Evolutionary conservation across 495 filamentous ascomycete genomes (phyloP), one percentile per base, ranked within the genome.

Genomic region (Penicillium psychrofluorescens): DNA sequence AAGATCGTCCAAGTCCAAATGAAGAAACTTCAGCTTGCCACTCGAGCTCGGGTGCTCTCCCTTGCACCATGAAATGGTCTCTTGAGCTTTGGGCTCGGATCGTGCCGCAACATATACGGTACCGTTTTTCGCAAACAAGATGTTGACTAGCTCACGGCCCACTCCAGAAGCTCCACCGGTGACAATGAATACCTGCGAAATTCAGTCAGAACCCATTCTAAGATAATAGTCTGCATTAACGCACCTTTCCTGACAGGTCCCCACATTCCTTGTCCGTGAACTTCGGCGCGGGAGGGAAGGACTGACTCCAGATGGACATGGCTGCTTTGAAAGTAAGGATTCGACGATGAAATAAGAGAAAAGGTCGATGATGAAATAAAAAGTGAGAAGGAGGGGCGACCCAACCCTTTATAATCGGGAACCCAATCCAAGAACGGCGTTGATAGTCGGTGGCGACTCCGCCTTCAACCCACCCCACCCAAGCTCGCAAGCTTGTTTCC

Each of bases 1-100:
- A 12, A 77, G 51, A 50, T 78, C 71, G 14, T 49, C 49, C 10
- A 78, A 61, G 46, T 74, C 64, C 16, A 78, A 49, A 1, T 56
- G 28, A 30, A 79, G 55, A 46, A 59, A 68, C 15, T 62, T 56
- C 4, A 79, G 47, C 5, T 46, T 33, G 13, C 73, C 74, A 6
- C 44, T 42, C 8, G 46, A 29, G 35, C 36, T 5, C 51, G 51
- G 35, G 45, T 36, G n/a, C 13, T 40, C 28, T 2, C 9, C 27
- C 35, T 58, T 15, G 13, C 71, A 51, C 14, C 51, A 47, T 14
- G 51, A 32, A 40, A 78, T 70, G 0, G 65, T 72, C 3, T 48
- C 44, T 5, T 41, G 7, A 13, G 50, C 63, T 33, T 62, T 61
- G 0, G 35, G 13, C 29, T 50, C 43, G 8, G 62, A 66, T n/a